Conservation (phyloP, 805 yeast genomes). For the Ogataea trehalophila region DNA sequence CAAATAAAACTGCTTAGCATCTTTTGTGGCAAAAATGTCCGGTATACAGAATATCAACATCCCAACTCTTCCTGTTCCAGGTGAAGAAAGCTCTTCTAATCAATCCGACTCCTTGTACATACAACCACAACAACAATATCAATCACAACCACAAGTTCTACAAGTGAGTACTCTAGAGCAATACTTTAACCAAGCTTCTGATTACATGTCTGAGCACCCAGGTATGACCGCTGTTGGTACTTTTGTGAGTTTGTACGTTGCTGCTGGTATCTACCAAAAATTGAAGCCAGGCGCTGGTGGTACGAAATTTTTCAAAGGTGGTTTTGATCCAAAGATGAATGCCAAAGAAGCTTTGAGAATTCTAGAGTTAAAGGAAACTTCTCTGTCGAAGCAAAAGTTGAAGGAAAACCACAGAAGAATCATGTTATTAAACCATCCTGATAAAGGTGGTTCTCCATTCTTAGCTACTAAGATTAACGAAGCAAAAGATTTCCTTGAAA, state of each 20-base stretch:
- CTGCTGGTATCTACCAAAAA: slow-evolving; percentile 63
- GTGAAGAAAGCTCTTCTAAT: slow-evolving; percentile 31
- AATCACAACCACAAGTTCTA: slow-evolving; percentile 19
- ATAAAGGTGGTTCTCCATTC: slow-evolving; percentile 87
- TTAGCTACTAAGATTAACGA: slow-evolving; percentile 90
- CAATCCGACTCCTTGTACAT: slow-evolving; percentile 10
- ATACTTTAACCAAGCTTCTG: slow-evolving; percentile 57
- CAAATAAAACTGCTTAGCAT: too few species aligned
- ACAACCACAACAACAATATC: slow-evolving; percentile 15
- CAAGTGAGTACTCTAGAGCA: slow-evolving; percentile 45
- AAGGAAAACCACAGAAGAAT: slow-evolving; percentile 78
- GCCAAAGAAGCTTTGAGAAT: slow-evolving; percentile 86
- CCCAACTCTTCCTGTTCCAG: slow-evolving; percentile 55
- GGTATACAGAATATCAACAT: slow-evolving; percentile 40
- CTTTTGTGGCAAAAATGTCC: slow-evolving; percentile 8
- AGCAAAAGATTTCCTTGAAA: slow-evolving; percentile 76
- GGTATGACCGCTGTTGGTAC: slow-evolving; percentile 67
- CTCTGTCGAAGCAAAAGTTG: slow-evolving; percentile 55
- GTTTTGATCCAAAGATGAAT: slow-evolving; percentile 88
- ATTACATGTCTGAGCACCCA: slow-evolving; percentile 72
- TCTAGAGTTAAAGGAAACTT: slow-evolving; percentile 66
- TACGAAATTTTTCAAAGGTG: slow-evolving; percentile 74
- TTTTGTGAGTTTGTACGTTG: slow-evolving; percentile 55
- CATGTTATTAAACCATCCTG: slow-evolving; percentile 90
- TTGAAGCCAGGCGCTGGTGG: slow-evolving; percentile 59